phyloP scores from a whole-genome alignment of 2,329 filamentous ascomycete genomes.

The Exophiala sideris region DNA sequence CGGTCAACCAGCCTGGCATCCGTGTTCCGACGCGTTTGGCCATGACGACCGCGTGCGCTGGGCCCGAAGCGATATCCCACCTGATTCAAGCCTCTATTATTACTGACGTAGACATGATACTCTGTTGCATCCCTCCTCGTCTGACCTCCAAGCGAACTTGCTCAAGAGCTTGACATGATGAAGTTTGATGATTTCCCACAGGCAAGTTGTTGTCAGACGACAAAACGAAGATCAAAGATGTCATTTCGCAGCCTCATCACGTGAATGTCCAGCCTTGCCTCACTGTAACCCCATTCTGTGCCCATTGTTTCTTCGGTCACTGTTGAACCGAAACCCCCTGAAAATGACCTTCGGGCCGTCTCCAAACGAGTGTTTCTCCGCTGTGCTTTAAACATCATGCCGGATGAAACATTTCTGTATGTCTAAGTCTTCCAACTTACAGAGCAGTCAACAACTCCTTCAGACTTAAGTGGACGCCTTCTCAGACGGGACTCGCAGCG shows the following conservation, averaged over 20 bases:
- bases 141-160: no score
- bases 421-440: no score
- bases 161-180: no score
- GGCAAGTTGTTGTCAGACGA: no score
- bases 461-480: background rate
- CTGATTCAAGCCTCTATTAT: background rate
- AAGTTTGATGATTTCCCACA: no score
- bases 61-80: background rate
- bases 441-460: background rate
- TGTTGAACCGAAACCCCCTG: background rate
- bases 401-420: background rate
- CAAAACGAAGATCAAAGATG: background rate
- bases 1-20: constrained; percentile 6
- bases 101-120: background rate
- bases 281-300: background rate
- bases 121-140: no score
- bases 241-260: constrained; percentile 1
- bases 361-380: background rate
- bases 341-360: background rate
- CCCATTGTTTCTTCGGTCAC: background rate
- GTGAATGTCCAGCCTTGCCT: background rate
- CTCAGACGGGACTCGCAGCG: no score
- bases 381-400: background rate
- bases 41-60: background rate
- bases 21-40: constrained; percentile 4